Percentiles rank a stretch among this genome's conserved stretches.
Evolutionary conservation across 1,284 basidiomycete genomes (phyloP).

Genomic region (Ceratobasidium sp.): DNA sequence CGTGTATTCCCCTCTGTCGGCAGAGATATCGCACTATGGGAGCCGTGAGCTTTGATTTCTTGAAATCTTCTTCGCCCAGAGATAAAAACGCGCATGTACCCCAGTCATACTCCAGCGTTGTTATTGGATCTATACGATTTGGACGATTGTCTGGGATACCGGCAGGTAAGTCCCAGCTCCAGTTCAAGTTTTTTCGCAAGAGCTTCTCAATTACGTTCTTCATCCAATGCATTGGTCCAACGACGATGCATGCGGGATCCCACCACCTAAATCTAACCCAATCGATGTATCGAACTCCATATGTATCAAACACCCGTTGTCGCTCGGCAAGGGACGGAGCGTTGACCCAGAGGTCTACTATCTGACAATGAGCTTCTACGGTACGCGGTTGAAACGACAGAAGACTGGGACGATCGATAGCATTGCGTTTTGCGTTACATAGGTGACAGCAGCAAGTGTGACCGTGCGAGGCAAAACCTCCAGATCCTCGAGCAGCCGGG

Average conservation of each 20-base stretch:
- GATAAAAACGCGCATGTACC: slow-evolving; percentile 1
- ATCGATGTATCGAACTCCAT: neutral
- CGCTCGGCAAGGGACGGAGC: neutral
- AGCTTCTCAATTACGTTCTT: slow-evolving; percentile 10
- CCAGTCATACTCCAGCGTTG: neutral
- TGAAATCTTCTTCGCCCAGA: slow-evolving; percentile 5
- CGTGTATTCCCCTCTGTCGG: neutral
- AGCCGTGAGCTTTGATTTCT: neutral
- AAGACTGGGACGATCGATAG: neutral
- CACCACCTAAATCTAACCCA: neutral
- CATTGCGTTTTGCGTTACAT: neutral
- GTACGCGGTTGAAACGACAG: neutral
- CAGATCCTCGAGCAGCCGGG: neutral
- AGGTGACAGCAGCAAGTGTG: slow-evolving; percentile 9
- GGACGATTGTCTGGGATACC: neutral
- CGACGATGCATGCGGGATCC: slow-evolving; percentile 1
- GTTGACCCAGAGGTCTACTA: neutral
- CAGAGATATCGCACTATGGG: neutral
- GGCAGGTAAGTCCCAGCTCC: slow-evolving; percentile 13
- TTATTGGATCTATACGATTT: neutral
- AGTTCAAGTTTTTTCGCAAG: neutral
- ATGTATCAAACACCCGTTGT: neutral
- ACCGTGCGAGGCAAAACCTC: neutral
- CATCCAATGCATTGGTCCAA: slow-evolving; percentile 16
- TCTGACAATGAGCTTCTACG: neutral